Evolutionary conservation across 192 early-diverging fungal genomes (phyloP).

Genomic region (Kappamyces sp.): DNA sequence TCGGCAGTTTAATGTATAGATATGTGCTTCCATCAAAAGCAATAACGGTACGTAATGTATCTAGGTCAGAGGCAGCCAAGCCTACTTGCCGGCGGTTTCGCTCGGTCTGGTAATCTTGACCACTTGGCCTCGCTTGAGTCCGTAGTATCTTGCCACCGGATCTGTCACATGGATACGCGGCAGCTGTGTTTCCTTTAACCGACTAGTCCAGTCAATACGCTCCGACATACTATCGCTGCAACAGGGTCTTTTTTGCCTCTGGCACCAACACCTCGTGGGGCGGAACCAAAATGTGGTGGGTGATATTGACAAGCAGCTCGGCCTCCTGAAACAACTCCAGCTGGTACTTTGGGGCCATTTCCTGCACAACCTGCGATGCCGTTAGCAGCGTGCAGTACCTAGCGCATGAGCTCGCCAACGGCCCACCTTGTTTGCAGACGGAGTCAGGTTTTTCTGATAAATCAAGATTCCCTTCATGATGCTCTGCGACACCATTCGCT

Average conservation of each 20-base stretch:
- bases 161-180: constrained; percentile 83
- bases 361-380: constrained; percentile 50
- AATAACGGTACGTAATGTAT: constrained; percentile 94
- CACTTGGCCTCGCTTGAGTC: constrained; percentile 69
- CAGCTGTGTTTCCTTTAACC: constrained; percentile 91
- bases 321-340: constrained; percentile 86
- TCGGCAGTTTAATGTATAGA: not conserved
- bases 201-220: constrained; percentile 37
- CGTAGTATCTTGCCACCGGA: constrained; percentile 94
- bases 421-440: constrained; percentile 74
- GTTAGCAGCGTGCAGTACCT: not conserved
- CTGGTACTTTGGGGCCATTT: constrained; percentile 60
- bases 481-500: constrained; percentile 77
- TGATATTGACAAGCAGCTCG: constrained; percentile 96
- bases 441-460: constrained; percentile 76
- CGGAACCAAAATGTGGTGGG: constrained; percentile 91
- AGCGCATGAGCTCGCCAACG: constrained; percentile 26
- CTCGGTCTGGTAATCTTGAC: constrained; percentile 91
- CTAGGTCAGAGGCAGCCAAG: constrained; percentile 33
- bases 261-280: constrained; percentile 77
- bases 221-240: constrained; percentile 79
- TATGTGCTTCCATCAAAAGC: constrained; percentile 55
- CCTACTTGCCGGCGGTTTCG: constrained; percentile 83
- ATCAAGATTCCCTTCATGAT: constrained; percentile 81
- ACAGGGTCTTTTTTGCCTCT: constrained; percentile 85